Evolutionary conservation across 768 basidiomycete species (phyloP), one percentile per base, ranked within the genome.

Genomic region (Lactifluus pinguis): DNA sequence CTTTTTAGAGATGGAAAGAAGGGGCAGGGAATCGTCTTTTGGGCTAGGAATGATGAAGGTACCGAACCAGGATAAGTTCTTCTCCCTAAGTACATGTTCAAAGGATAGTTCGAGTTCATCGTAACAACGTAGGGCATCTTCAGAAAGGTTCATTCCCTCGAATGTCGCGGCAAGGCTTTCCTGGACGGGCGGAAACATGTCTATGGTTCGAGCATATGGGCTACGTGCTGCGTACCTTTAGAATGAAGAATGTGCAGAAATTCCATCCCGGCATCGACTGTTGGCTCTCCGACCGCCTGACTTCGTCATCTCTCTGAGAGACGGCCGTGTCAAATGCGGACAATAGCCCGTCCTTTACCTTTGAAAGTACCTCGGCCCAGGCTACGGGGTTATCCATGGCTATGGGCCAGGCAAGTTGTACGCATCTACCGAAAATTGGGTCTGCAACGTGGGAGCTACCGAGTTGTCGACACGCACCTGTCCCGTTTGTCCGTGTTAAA

Each of bases 241-340:
- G 77, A 53, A 94, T 84, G 73, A 98, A 98, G 76, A 95, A 98
- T 0, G 89, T 94, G 71, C 94, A 95, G 70, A 97, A 99, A 69
- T 97, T 97, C 97, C 97, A 99, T 9, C 97, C 95, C 1, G 93
- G 92, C 83, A 94, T 89, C 67, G 87, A 81, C 57, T 91, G 80
- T 72, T 98, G 92, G 51, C 83, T 80, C 69, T 99, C 95, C 0
- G 90, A 92, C 41, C 92, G 83, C 67, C 80, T 86, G 3, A 98
- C 87, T 63, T 97, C 94, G 49, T 98, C 97, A 68, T 95, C 92
- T 15, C 92, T 80, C 60, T 84, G 83, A 10, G 79, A 73, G 44
- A 98, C 79, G 1, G 88, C 85, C 17, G 77, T 72, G 67, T 98
- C 92, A 66, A 98, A 94, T 0, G 93, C 86, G 49, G 78, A 77